Evolutionary conservation across 495 filamentous ascomycete genomes (phyloP).

Genomic region (Parathielavia appendiculata): DNA sequence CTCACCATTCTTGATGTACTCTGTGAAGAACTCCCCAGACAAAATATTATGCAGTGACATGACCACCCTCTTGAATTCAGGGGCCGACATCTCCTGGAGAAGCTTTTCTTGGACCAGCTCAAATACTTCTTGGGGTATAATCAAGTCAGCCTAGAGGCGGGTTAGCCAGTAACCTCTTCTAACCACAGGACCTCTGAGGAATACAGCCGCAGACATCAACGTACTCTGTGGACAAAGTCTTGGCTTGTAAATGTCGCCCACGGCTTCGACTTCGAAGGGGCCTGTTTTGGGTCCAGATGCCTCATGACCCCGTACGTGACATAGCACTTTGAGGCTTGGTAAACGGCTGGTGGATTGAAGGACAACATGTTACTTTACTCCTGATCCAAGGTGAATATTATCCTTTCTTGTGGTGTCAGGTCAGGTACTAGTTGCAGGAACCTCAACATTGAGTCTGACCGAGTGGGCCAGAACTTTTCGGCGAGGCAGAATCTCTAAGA

Average conservation of each 20-base stretch:
- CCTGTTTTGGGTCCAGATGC: constrained; percentile 64
- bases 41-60: constrained; percentile 70
- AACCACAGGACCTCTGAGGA: background rate
- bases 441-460: no score
- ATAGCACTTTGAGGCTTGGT: constrained; percentile 66
- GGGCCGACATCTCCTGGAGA: constrained; percentile 29
- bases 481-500: background rate
- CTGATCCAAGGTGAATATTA: background rate
- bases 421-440: background rate
- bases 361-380: constrained; percentile 49
- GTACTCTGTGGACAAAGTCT: constrained; percentile 72
- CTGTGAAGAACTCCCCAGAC: constrained; percentile 73
- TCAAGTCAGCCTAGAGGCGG: constrained; percentile 58
- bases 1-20: constrained; percentile 81
- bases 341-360: constrained; percentile 48
- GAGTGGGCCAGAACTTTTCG: background rate
- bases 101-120: constrained; percentile 54
- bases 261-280: constrained; percentile 65
- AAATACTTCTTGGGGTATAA: constrained; percentile 65
- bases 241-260: constrained; percentile 65
- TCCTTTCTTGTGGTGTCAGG: background rate
- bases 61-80: constrained; percentile 63
- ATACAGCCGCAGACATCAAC: constrained; percentile 34
- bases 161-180: constrained; percentile 4
- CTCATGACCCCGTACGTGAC: constrained; percentile 61